Evolutionary conservation across 805 yeast species (phyloP).

Genomic region (Millerozyma miso): DNA sequence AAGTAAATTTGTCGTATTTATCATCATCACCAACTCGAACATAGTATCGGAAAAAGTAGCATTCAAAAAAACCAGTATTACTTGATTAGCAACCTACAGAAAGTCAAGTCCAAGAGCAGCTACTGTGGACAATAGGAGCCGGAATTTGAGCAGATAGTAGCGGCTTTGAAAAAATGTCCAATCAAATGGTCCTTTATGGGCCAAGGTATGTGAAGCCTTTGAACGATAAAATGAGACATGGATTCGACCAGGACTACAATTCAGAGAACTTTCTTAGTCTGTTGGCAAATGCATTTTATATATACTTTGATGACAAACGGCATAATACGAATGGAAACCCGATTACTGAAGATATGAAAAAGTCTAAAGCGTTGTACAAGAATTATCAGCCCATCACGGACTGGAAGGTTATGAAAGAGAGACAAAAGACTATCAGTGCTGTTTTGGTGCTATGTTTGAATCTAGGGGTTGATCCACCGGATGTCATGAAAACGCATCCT

Average conservation of each 20-base stretch:
- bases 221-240: constrained; percentile 58
- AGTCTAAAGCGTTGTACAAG: constrained; percentile 32
- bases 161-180: not conserved
- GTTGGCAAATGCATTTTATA: constrained; percentile 65
- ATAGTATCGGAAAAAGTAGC: not conserved
- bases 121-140: too few species aligned
- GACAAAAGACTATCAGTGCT: constrained; percentile 90
- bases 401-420: constrained; percentile 87
- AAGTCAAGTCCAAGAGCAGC: too few species aligned
- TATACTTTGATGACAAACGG: constrained; percentile 87
- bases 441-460: constrained; percentile 88
- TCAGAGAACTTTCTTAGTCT: constrained; percentile 52
- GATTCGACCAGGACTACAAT: constrained; percentile 59
- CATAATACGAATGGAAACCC: constrained; percentile 90
- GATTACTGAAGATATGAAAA: constrained; percentile 49
- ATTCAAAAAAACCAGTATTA: too few species aligned
- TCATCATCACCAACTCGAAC: not conserved
- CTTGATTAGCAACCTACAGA: too few species aligned
- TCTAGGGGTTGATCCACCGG: constrained; percentile 96
- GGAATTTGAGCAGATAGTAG: too few species aligned
- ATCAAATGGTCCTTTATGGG: constrained; percentile 17
- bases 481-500: constrained; percentile 86
- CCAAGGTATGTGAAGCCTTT: constrained; percentile 42
- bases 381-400: constrained; percentile 72
- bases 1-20: not conserved